phyloP scores from a whole-genome alignment of 345 rosid species.

The Pistacia integerrima region DNA sequence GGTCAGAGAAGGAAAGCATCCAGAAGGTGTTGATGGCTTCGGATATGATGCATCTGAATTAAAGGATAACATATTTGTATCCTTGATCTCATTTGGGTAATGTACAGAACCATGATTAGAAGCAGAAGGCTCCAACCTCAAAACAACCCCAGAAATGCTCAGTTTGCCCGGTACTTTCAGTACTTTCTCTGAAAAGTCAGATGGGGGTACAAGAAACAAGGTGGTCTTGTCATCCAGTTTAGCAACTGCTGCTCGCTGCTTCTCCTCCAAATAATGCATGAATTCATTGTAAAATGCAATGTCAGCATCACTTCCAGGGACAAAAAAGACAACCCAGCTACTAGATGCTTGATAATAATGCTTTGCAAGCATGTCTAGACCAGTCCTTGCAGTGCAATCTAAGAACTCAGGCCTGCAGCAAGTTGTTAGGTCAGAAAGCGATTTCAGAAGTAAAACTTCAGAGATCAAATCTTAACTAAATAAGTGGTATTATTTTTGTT shows the following conservation, averaged over 20 bases:
- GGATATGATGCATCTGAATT: constrained; percentile 49
- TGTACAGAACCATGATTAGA: constrained; percentile 45
- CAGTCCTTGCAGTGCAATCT: constrained; percentile 97
- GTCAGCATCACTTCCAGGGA: constrained; percentile 87
- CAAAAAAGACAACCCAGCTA: constrained; percentile 94
- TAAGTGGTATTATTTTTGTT: not conserved
- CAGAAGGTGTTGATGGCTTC: constrained; percentile 35
- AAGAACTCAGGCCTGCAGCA: constrained; percentile 83
- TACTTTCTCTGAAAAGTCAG: constrained; percentile 90
- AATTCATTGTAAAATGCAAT: constrained; percentile 82
- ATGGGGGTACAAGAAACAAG: constrained; percentile 94
- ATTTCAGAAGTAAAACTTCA: not conserved
- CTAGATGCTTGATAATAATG: constrained; percentile 93
- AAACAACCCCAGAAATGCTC: constrained; percentile 90
- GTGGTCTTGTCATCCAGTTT: constrained; percentile 89
- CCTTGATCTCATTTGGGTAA: constrained; percentile 49
- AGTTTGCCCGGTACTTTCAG: constrained; percentile 90
- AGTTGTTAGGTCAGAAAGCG: constrained; percentile 5
- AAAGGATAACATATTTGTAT: constrained; percentile 29
- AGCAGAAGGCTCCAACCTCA: constrained; percentile 62
- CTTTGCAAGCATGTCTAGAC: constrained; percentile 91
- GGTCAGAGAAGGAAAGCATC: constrained; percentile 28
- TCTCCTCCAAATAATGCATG: constrained; percentile 92
- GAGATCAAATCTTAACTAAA: not conserved
- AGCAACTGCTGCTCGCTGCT: constrained; percentile 94